These are phyloP conservation scores for Silene latifolia DNA, from an alignment of 148 eudicot genomes.

Conservation along the genomic window DNA sequence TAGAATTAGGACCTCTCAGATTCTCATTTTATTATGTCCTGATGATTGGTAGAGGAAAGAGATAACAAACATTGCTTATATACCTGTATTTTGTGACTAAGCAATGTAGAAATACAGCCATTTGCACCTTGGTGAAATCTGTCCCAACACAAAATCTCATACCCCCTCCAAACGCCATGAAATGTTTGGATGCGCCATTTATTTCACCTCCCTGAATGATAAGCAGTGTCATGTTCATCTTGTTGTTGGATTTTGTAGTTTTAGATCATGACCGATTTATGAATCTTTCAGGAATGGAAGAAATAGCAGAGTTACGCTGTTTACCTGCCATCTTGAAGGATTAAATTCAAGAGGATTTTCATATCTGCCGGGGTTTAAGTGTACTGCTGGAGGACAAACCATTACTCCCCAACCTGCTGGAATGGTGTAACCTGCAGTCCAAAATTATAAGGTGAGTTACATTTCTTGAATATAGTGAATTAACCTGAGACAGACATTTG, in stretches of 20 bases:
- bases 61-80: constrained; percentile 3
- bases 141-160: constrained; percentile 84
- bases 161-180: constrained; percentile 92
- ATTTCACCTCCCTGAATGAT: constrained; percentile 47
- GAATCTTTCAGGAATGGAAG: not conserved
- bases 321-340: constrained; percentile 91
- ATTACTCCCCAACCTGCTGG: constrained; percentile 91
- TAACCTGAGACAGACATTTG: not conserved
- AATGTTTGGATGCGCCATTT: constrained; percentile 56
- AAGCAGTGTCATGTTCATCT: constrained; percentile 2
- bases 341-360: constrained; percentile 70
- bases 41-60: not conserved
- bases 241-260: not conserved
- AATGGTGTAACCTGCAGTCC: constrained; percentile 66
- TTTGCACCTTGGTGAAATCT: constrained; percentile 72
- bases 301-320: constrained; percentile 1
- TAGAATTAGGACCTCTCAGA: not conserved
- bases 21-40: constrained; percentile 8
- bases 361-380: constrained; percentile 65
- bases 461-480: constrained; percentile 4
- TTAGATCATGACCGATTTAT: not conserved
- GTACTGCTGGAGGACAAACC: constrained; percentile 95
- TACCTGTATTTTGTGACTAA: constrained; percentile 78
- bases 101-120: constrained; percentile 70
- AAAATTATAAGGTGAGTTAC: constrained; percentile 16